Evolutionary conservation across 2,329 filamentous ascomycete species (phyloP).

Genomic region (Dactylellina sp.): DNA sequence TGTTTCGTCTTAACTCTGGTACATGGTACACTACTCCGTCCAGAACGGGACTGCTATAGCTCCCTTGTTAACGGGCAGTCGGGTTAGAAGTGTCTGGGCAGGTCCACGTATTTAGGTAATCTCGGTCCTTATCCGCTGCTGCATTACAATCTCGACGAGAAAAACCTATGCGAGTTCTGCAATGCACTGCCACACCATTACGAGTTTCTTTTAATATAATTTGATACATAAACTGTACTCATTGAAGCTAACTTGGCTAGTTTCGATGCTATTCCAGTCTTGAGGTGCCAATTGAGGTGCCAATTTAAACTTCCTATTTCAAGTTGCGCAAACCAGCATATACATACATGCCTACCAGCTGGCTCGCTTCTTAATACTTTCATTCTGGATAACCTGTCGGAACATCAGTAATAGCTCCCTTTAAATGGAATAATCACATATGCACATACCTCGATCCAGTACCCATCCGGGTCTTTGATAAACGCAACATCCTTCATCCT

Average conservation of each 20-base stretch:
- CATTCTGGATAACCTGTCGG: conserved; percentile 79
- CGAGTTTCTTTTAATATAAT: no score
- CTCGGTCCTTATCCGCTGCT: not conserved
- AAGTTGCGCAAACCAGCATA: not conserved
- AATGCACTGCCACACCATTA: no score
- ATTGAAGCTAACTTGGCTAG: no score
- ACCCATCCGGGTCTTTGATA: conserved; percentile 85
- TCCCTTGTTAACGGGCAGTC: not conserved
- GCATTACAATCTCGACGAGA: no score
- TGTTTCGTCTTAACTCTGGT: conserved; percentile 26
- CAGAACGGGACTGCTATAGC: not conserved
- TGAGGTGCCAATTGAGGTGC: no score
- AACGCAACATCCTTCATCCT: conserved; percentile 92
- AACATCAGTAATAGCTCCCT: conserved; percentile 21
- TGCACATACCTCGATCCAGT: conserved; percentile 77
- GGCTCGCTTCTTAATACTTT: conserved; percentile 69
- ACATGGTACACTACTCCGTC: not conserved
- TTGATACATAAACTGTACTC: no score
- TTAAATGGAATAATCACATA: not conserved
- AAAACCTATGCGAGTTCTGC: no score
- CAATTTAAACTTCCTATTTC: no score
- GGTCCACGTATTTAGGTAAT: not conserved
- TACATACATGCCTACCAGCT: conserved; percentile 39
- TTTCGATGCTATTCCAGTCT: no score
- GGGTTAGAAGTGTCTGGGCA: no score